Percentiles rank a stretch among this genome's conserved stretches.
Evolutionary conservation across 2,329 filamentous ascomycete species (phyloP).

Genomic region (Penicillium sp.): DNA sequence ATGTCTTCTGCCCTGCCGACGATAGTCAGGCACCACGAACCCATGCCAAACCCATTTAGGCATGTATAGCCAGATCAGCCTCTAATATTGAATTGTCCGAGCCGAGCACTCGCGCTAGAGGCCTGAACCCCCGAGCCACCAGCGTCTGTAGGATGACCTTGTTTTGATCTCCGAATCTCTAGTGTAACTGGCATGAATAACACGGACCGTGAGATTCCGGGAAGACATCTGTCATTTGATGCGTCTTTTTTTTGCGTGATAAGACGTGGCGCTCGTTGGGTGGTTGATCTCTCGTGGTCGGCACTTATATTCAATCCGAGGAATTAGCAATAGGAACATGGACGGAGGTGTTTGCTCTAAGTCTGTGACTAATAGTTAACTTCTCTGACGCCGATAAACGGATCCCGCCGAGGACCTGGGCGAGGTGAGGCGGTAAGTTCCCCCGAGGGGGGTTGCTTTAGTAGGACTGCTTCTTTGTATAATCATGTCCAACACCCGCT

Average conservation of each 20-base stretch:
- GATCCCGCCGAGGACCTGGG: neutral
- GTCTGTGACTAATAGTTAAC: neutral
- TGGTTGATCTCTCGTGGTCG: too few species aligned
- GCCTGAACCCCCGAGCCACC: neutral
- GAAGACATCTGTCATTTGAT: neutral
- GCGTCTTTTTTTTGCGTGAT: neutral
- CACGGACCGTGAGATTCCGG: neutral
- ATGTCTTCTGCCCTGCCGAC: neutral
- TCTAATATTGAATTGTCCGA: neutral
- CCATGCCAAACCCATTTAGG: slow-evolving; percentile 13
- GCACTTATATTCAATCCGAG: neutral
- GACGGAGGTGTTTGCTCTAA: neutral
- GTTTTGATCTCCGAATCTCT: neutral
- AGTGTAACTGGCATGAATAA: slow-evolving; percentile 4
- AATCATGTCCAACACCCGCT: neutral
- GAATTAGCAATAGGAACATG: neutral
- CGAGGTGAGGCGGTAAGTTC: neutral
- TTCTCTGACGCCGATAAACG: neutral
- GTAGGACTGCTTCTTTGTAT: neutral
- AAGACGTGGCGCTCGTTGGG: neutral
- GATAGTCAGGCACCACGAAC: slow-evolving; percentile 22
- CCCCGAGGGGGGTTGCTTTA: neutral
- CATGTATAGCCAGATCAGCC: slow-evolving; percentile 13
- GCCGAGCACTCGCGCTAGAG: slow-evolving; percentile 3
- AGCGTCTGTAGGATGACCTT: neutral